Evolutionary conservation across 179 eudicot species (phyloP), one percentile per base, ranked within the genome.

Genomic region (Silene noctiflora): DNA sequence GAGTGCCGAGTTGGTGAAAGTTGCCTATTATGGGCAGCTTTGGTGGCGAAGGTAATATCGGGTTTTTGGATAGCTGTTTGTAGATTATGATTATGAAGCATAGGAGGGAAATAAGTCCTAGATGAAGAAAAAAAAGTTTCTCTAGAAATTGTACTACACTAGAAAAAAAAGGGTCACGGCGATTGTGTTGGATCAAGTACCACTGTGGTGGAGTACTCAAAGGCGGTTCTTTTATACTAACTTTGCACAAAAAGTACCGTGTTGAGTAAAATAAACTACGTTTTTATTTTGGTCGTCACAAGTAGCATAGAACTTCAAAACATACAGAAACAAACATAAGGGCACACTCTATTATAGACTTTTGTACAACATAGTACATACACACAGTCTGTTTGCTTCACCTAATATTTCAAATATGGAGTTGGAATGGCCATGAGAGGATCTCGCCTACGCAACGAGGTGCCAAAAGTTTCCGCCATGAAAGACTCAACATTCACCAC

Each of bases 11-110:
- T 20, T 86, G 86, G 79, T 84, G 88, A 61, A 88, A 77, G 80
- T 88, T 84, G 6, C 91, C 91, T 29, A 88, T 31, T 12, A 86
- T 74, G 9, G 89, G 91, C 20, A 84, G 83, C 75, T 73, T 86
- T 74, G 77, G 67, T 1, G 89, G 89, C 0, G 91, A 86, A 27
- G 89, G 91, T 64, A 84, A 86, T 53, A 14, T 51, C 16, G 56
- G 31, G 21, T 56, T 13, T 5, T 7, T 64, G 78, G 79, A 75
- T 14, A 69, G 58, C 73, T 70, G 56, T 66, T 76, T 82, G 75
- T 63, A 22, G 3, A 84, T 66, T 61, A 81, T 67, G 46, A 72
- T 19, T 33, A 72, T 10, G n/a, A 75, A 24, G 68, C 72, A 0
- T 11, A 71, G 4, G 10, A 68, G n/a, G 55, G 58, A 25, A 17